These are phyloP conservation scores for Diaporthe vexans DNA, from an alignment of 2,329 filamentous ascomycete species.

Conservation along the genomic window DNA sequence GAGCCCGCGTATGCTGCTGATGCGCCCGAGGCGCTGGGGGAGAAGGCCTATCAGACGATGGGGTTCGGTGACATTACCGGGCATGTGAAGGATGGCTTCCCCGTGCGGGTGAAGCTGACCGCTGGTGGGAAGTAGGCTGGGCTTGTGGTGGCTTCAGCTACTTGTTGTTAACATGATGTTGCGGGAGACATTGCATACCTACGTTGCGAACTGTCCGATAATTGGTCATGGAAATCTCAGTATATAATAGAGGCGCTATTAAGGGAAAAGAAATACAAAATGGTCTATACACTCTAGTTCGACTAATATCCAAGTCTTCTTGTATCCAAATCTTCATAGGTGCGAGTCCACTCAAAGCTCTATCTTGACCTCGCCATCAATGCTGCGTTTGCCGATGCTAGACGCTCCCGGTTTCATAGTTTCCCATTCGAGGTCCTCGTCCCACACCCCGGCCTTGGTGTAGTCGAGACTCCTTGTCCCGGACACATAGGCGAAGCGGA, in stretches of 20 bases:
- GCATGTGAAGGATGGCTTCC: conserved; percentile 34
- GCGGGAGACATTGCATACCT: neutral
- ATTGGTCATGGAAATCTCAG: neutral
- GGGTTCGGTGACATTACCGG: conserved; percentile 19
- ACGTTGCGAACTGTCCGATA: too few species aligned
- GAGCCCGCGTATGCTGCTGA: conserved; percentile 28
- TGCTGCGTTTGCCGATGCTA: conserved; percentile 52
- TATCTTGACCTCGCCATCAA: conserved; percentile 40
- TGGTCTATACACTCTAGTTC: neutral
- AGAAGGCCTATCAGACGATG: conserved; percentile 29
- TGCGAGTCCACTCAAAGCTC: conserved; percentile 29
- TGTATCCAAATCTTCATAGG: neutral
- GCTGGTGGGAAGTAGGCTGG: neutral
- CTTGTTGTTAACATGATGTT: neutral
- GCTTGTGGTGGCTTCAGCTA: neutral
- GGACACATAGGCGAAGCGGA: conserved; percentile 81
- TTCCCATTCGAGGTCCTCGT: conserved; percentile 73
- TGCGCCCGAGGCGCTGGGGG: conserved; percentile 30
- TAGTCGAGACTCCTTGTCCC: conserved; percentile 78
- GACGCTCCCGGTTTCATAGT: conserved; percentile 75
- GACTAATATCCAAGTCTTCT: neutral
- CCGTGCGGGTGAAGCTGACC: conserved; percentile 22
- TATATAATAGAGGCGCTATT: neutral
- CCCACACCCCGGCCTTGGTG: conserved; percentile 82
- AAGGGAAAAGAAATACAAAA: neutral